A percentile compares a stretch with the other conserved stretches of the same genome.
phyloP scores from a whole-genome alignment of 2,329 filamentous ascomycete genomes.

The Colletotrichum tanaceti region DNA sequence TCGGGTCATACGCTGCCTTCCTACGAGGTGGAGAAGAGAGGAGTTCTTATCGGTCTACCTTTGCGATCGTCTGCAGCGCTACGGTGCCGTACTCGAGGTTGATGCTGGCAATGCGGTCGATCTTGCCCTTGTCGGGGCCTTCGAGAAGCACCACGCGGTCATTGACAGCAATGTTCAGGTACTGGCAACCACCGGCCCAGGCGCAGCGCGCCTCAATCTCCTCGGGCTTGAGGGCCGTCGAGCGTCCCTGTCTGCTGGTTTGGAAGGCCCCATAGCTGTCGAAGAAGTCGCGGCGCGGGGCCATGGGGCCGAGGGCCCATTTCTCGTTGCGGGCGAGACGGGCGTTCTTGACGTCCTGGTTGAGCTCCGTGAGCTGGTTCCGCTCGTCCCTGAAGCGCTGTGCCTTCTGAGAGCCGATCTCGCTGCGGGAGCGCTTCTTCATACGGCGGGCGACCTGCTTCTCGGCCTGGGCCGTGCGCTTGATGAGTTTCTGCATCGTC shows the following conservation, averaged over 20 bases:
- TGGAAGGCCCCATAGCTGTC: slow-evolving; percentile 65
- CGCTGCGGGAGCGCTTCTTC: slow-evolving; percentile 54
- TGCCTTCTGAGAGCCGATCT: slow-evolving; percentile 46
- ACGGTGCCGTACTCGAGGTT: slow-evolving; percentile 66
- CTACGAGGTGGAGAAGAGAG: background rate
- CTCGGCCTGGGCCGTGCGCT: slow-evolving; percentile 74
- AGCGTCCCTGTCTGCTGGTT: slow-evolving; percentile 51
- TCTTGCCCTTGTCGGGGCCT: slow-evolving; percentile 84
- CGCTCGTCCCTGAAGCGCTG: slow-evolving; percentile 50
- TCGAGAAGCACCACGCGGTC: slow-evolving; percentile 87
- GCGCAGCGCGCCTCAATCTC: slow-evolving; percentile 58
- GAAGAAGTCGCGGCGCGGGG: slow-evolving; percentile 80
- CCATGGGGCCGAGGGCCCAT: slow-evolving; percentile 81
- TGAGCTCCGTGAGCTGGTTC: slow-evolving; percentile 51
- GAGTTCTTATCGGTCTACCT: slow-evolving; percentile 61
- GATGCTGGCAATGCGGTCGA: slow-evolving; percentile 76
- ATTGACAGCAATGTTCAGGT: slow-evolving; percentile 71
- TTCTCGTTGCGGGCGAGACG: slow-evolving; percentile 74
- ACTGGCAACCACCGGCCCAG: slow-evolving; percentile 67
- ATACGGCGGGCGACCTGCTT: slow-evolving; percentile 67
- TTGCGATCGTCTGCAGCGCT: slow-evolving; percentile 70
- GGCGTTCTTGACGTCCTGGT: slow-evolving; percentile 46
- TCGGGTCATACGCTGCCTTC: background rate
- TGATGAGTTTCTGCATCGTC: slow-evolving; percentile 77
- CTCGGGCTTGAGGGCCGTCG: slow-evolving; percentile 49